Conservation (phyloP, 495 filamentous ascomycete genomes). For the Poronia punctata region DNA sequence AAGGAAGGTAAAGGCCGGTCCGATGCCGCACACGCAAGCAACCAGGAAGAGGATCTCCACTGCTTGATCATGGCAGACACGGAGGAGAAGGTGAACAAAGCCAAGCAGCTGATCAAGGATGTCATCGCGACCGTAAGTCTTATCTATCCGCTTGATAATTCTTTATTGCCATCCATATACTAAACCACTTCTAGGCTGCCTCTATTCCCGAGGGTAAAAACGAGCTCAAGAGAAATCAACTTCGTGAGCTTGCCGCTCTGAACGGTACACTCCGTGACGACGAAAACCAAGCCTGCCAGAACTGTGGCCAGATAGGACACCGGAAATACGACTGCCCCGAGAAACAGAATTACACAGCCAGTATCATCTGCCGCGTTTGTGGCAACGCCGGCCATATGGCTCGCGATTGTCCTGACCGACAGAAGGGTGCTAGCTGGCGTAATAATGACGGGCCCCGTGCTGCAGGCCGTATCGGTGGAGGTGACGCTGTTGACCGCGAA, state of each 20-base stretch:
- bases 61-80: constrained; percentile 99
- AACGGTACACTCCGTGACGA: constrained; percentile 98
- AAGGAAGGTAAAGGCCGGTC: constrained; percentile 99
- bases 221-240: constrained; percentile 95
- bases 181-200: constrained; percentile 60
- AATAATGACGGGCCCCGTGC: constrained; percentile 53
- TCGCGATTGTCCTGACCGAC: constrained; percentile 86
- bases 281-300: constrained; percentile 98
- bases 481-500: constrained; percentile 86
- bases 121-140: constrained; percentile 89
- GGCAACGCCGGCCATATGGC: constrained; percentile 93
- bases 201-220: constrained; percentile 98
- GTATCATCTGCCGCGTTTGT: constrained; percentile 98
- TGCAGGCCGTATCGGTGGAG: constrained; percentile 62
- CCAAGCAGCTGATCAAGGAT: constrained; percentile 93
- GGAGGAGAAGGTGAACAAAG: constrained; percentile 96
- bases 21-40: constrained; percentile 96
- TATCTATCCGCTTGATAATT: background rate
- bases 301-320: constrained; percentile 98
- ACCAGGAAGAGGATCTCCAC: constrained; percentile 98
- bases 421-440: constrained; percentile 85
- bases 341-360: constrained; percentile 94
- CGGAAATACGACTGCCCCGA: constrained; percentile 98
- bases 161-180: background rate
- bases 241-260: constrained; percentile 90